Conservation (phyloP, 169 alveolate genomes). For the Babesia ovis region DNA sequence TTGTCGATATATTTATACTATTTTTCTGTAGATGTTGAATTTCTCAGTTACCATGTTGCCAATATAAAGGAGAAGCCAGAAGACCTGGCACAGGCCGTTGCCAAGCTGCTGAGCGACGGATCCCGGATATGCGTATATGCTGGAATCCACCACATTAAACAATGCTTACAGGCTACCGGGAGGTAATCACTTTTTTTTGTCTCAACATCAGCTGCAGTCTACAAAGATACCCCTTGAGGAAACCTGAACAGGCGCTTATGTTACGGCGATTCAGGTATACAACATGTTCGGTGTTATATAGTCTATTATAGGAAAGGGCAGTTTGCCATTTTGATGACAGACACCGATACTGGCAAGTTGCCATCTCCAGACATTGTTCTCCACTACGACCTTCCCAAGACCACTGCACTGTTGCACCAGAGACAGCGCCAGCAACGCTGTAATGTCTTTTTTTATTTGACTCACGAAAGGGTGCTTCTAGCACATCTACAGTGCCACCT, state of each 20-base stretch:
- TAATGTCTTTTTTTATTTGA: conserved; percentile 47
- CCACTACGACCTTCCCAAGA: conserved; percentile 62
- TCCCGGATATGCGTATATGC: conserved; percentile 56
- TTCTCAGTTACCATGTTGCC: conserved; percentile 16
- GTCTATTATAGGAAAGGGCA: conserved; percentile 20
- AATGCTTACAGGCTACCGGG: conserved; percentile 13
- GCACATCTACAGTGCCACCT: conserved; percentile 57
- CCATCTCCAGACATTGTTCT: conserved; percentile 48
- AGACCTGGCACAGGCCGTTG: conserved; percentile 24
- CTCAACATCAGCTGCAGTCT: conserved; percentile 7
- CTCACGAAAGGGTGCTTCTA: conserved; percentile 21
- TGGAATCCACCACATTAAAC: conserved; percentile 10
- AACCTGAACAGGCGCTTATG: conserved; percentile 41
- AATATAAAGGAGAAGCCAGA: conserved; percentile 31
- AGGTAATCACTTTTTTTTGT: conserved; percentile 1
- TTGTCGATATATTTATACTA: too few species aligned
- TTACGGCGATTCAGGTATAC: conserved; percentile 50
- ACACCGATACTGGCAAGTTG: conserved; percentile 19
- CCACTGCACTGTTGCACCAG: conserved; percentile 11
- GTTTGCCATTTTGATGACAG: conserved; percentile 31
- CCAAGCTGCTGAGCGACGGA: conserved; percentile 32
- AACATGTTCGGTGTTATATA: neutral
- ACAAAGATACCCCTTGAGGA: conserved; percentile 37
- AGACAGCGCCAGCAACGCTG: conserved; percentile 12
- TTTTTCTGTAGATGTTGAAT: neutral